A percentile compares a stretch with the other conserved stretches of the same genome.
Evolutionary conservation across 768 basidiomycete genomes (phyloP).

Genomic region (Boletus fagicola): DNA sequence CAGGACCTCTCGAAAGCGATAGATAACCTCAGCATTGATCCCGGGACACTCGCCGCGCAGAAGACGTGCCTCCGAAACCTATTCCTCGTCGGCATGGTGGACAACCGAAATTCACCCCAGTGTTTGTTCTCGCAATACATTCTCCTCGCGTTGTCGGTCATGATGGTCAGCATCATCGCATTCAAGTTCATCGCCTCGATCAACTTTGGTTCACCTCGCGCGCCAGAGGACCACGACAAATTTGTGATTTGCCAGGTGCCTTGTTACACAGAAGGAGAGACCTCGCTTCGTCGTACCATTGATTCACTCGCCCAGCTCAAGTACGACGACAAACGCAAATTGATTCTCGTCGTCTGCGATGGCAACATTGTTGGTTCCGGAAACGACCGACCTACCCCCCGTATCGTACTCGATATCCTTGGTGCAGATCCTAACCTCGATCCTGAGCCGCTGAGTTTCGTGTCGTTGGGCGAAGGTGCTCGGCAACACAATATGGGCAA

Average conservation of each 20-base stretch:
- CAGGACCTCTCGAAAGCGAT: constrained; percentile 78
- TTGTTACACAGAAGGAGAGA: constrained; percentile 96
- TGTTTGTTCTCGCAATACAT: constrained; percentile 92
- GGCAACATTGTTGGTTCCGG: constrained; percentile 98
- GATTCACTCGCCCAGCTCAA: constrained; percentile 92
- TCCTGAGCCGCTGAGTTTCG: constrained; percentile 92
- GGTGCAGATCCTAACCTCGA: constrained; percentile 91
- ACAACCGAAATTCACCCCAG: constrained; percentile 88
- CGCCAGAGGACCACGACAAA: constrained; percentile 94
- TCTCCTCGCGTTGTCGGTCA: constrained; percentile 78
- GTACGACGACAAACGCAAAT: constrained; percentile 98
- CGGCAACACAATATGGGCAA: constrained; percentile 99
- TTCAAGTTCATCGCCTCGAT: constrained; percentile 95
- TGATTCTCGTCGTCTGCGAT: constrained; percentile 91
- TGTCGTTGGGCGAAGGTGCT: constrained; percentile 90
- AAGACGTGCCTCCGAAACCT: constrained; percentile 90
- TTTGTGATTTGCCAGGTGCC: constrained; percentile 98
- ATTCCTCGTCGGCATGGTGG: constrained; percentile 88
- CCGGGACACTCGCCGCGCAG: constrained; percentile 63
- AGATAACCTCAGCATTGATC: constrained; percentile 59
- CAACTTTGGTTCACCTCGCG: constrained; percentile 74
- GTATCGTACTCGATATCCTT: constrained; percentile 94
- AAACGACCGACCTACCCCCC: constrained; percentile 93
- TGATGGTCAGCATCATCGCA: constrained; percentile 94
- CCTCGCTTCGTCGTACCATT: constrained; percentile 82